Evolutionary conservation across 192 early-diverging fungal species (phyloP), one percentile per base, ranked within the genome.

Genomic region (Backusella westeae): DNA sequence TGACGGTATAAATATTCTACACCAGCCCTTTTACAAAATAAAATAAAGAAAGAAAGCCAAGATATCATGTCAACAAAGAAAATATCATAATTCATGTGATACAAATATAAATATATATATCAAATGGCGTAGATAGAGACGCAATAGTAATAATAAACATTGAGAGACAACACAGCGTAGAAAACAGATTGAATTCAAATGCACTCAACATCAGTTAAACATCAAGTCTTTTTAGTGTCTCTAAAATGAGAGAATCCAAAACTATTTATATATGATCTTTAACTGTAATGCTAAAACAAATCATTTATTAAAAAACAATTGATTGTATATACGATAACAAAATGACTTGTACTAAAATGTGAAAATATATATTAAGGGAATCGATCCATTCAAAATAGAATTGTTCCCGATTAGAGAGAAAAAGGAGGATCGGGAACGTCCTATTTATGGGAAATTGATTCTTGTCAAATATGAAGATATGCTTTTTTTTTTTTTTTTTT

Each of bases 401-500:
- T 59, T 26, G 21, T 23, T 59, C 23, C 23, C 53, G 53, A 59
- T 59, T 53, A 21, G 7, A 21, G 53, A 10, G 10, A 23, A 39
- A 8, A 10, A 39, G 38, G 21, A 59, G 53, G 53, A 59, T 59
- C 53, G 23, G 53, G 53, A 59, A 59, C 53, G 53, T 59, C 53
- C 53, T 59, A 59, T 59, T 59, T 56, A 23, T 56, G 53, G 53
- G 53, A 56, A 56, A 23, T n/a, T n/a, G 53, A 23, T 56, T 56
- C 53, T 23, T 56, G 46, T 56, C n/a, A 56, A 56, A 56, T 56
- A 56, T 56, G 53, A 56, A 56, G 53, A 32, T 56, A 56, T 56
- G 53, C 46, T 56, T 59, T 12, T 53, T 53, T 53, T 23, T 23
- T 23, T 23, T 23, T 23, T 23, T 23, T 23, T 23, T 23, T 23